Evolutionary conservation across 192 early-diverging fungal species (phyloP).

Genomic region (Chytriomyces sp.): DNA sequence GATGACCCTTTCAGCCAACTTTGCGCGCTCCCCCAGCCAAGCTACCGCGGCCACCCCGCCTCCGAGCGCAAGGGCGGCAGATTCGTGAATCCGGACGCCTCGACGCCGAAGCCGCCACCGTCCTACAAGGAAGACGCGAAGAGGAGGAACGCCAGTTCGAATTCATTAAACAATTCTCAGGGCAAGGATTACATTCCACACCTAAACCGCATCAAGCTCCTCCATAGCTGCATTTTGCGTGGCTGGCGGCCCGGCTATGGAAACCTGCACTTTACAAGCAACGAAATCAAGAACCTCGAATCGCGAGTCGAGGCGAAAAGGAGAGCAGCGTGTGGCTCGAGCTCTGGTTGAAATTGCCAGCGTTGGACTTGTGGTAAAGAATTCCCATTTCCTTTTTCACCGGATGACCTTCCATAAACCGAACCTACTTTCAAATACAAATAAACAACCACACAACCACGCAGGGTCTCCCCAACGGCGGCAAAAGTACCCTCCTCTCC

Average conservation of each 20-base stretch:
- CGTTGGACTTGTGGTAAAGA: slow-evolving; percentile 71
- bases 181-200: slow-evolving; percentile 45
- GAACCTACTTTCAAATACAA: neutral
- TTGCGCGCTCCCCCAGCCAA: neutral
- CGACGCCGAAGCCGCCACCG: neutral
- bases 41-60: neutral
- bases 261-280: slow-evolving; percentile 50
- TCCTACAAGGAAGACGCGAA: slow-evolving; percentile 1
- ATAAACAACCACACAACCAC: too few species aligned
- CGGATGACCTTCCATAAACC: neutral
- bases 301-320: slow-evolving; percentile 73
- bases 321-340: slow-evolving; percentile 59
- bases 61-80: slow-evolving; percentile 9
- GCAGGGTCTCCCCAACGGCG: slow-evolving; percentile 88
- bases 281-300: slow-evolving; percentile 72
- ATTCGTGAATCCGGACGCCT: slow-evolving; percentile 39
- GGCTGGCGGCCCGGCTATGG: slow-evolving; percentile 52
- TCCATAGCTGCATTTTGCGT: slow-evolving; percentile 37
- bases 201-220: slow-evolving; percentile 42
- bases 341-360: slow-evolving; percentile 95
- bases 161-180: slow-evolving; percentile 40
- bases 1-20: too few species aligned
- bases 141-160: slow-evolving; percentile 19
- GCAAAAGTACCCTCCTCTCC: slow-evolving; percentile 88
- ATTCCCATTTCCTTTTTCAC: neutral